phyloP scores from a whole-genome alignment of 306 rosid species.

The Vigna angularis region DNA sequence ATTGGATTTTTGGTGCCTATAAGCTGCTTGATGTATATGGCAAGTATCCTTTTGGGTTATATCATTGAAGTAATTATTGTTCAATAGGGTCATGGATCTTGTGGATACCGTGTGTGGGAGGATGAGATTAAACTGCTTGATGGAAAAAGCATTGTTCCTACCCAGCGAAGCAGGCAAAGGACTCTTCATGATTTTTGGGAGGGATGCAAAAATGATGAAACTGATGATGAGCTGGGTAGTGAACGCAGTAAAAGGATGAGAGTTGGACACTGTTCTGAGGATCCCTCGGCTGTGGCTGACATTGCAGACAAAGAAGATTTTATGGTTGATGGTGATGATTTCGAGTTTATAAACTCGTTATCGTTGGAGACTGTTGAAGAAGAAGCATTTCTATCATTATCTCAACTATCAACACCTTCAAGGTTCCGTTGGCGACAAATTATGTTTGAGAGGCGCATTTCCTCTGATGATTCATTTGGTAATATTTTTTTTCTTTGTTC shows the following conservation, averaged over 20 bases:
- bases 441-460: slow-evolving; percentile 25
- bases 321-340: slow-evolving; percentile 4
- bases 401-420: slow-evolving; percentile 11
- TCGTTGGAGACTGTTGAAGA: slow-evolving; percentile 28
- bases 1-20: too few species aligned
- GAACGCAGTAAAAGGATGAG: slow-evolving; percentile 36
- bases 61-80: slow-evolving; percentile 10
- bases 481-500: slow-evolving; percentile 4
- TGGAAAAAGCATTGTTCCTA: slow-evolving; percentile 29
- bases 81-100: slow-evolving; percentile 48
- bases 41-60: background rate
- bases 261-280: background rate
- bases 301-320: slow-evolving; percentile 23
- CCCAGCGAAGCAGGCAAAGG: slow-evolving; percentile 20
- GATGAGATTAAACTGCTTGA: slow-evolving; percentile 24
- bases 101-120: slow-evolving; percentile 44
- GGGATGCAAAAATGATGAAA: background rate
- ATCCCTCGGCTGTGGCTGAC: background rate
- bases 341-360: slow-evolving; percentile 9
- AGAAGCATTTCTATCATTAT: background rate
- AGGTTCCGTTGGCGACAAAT: background rate
- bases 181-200: slow-evolving; percentile 23
- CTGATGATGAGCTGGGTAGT: background rate
- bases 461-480: slow-evolving; percentile 29
- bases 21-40: background rate